Evolutionary conservation across 441 rosid genomes (phyloP), one percentile per base, ranked within the genome.

Genomic region (Bruguiera hainesii): DNA sequence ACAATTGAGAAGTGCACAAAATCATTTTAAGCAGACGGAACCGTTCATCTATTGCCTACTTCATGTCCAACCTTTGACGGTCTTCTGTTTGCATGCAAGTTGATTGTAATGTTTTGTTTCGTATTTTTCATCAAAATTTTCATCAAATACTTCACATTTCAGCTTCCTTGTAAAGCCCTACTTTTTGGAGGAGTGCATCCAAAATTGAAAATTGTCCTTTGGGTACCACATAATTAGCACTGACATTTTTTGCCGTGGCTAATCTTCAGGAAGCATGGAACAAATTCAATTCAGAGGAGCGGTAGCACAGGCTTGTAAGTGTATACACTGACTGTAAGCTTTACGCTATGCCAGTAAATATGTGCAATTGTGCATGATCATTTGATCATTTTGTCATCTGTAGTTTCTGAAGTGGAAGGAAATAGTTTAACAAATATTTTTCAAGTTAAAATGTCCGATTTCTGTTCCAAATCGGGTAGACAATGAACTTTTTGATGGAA

Each of bases 221-320:
- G 0, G 46, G 3, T 3, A 11, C 46, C 46, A 37, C 16, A 42
- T 0, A 42, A 42, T 42, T 42, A 42, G 48, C 48, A 37, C 13
- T 42, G 48, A 42, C 5, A 42, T 13, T 13, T 42, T 3, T 42
- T 11, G 5, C 5, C 4, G 48, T 26, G 73, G 31, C 78, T 63
- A 63, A 68, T 75, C 66, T 80, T 21, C 93, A 91, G 97, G 98
- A 91, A 79, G 97, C 92, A 52, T 94, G 94, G 97, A 85, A 84
- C 86, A 91, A 75, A 75, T 94, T 91, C 88, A 94, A 85, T 78
- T 89, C 96, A 0, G 97, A 88, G 79, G 97, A 94, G 84, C 81
- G 94, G 76, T 88, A 88, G 77, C 56, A 46, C 9, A 46, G 67
- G 61, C 46, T 60, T 19, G 31, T 68, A 30, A 55, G 33, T 9